phyloP scores from a whole-genome alignment of 768 basidiomycete species.

The Strobilomyces dryophilus region DNA sequence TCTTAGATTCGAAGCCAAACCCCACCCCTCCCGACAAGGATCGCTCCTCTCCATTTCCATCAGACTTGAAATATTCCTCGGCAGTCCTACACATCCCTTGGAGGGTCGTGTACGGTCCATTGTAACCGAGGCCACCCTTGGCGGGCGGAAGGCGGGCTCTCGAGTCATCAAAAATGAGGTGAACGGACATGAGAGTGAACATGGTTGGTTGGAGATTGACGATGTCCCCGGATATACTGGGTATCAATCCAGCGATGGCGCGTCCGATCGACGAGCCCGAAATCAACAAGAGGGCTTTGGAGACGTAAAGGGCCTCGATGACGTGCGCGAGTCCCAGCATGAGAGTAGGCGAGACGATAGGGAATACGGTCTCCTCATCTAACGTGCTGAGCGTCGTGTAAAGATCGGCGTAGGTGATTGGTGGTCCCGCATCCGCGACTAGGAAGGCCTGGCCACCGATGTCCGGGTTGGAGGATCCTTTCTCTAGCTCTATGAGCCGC shows the following conservation, averaged over 20 bases:
- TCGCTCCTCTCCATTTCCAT: conserved; percentile 35
- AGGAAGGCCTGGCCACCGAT: conserved; percentile 71
- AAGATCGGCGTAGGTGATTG: conserved; percentile 59
- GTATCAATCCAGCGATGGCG: conserved; percentile 37
- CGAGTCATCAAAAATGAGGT: conserved; percentile 64
- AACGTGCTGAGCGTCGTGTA: conserved; percentile 53
- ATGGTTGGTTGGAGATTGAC: conserved; percentile 57
- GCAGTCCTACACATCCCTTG: conserved; percentile 56
- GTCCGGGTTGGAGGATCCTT: conserved; percentile 47
- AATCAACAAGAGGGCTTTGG: conserved; percentile 38
- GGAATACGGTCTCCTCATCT: conserved; percentile 55
- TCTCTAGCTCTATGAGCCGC: conserved; percentile 54
- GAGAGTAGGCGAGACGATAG: conserved; percentile 50
- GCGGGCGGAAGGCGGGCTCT: conserved; percentile 50
- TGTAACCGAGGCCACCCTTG: conserved; percentile 62
- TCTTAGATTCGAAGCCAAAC: conserved; percentile 34
- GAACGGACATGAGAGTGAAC: conserved; percentile 49
- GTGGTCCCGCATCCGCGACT: conserved; percentile 61
- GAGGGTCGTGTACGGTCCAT: conserved; percentile 53
- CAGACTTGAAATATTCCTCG: conserved; percentile 41
- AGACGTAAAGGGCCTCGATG: conserved; percentile 53
- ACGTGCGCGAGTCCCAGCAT: conserved; percentile 63
- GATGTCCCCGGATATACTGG: conserved; percentile 44
- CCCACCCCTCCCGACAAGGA: conserved; percentile 44
- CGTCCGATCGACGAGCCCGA: conserved; percentile 27